Conservation (phyloP, 352 stramenopile genomes). For the Pythium oligandrum region DNA sequence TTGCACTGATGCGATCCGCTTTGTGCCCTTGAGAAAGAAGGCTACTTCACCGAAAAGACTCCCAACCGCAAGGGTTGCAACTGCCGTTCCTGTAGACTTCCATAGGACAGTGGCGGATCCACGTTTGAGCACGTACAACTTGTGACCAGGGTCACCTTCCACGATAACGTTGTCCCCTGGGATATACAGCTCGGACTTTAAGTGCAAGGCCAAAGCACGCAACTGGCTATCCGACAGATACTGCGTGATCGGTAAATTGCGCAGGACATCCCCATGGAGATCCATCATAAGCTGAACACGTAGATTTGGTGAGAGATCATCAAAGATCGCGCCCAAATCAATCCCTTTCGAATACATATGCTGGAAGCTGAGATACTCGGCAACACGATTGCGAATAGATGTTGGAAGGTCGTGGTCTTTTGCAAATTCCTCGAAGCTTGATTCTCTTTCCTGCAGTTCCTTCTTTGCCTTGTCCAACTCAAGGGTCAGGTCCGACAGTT, state of each 20-base stretch:
- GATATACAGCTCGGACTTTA: constrained; percentile 70
- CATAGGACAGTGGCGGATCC: constrained; percentile 61
- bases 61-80: constrained; percentile 50
- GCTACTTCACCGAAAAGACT: constrained; percentile 69
- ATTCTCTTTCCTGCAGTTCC: constrained; percentile 59
- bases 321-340: constrained; percentile 64
- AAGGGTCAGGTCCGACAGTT: constrained; percentile 72
- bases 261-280: constrained; percentile 49
- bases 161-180: constrained; percentile 67
- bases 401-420: constrained; percentile 55
- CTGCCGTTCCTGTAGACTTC: constrained; percentile 57
- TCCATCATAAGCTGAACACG: constrained; percentile 70
- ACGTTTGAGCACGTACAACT: constrained; percentile 70
- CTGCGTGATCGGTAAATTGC: constrained; percentile 46
- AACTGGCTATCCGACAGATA: constrained; percentile 53
- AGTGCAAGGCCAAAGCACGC: constrained; percentile 40
- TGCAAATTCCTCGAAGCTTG: constrained; percentile 65
- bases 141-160: constrained; percentile 57
- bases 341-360: constrained; percentile 59
- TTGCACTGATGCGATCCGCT: constrained; percentile 62
- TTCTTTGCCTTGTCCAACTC: constrained; percentile 75
- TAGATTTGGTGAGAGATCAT: constrained; percentile 65
- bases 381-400: constrained; percentile 49
- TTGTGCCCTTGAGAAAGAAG: constrained; percentile 60
- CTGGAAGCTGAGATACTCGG: constrained; percentile 70